Base-by-base conservation (phyloP, 176 grass and related monocot species). In the Ananas comosus region DNA sequence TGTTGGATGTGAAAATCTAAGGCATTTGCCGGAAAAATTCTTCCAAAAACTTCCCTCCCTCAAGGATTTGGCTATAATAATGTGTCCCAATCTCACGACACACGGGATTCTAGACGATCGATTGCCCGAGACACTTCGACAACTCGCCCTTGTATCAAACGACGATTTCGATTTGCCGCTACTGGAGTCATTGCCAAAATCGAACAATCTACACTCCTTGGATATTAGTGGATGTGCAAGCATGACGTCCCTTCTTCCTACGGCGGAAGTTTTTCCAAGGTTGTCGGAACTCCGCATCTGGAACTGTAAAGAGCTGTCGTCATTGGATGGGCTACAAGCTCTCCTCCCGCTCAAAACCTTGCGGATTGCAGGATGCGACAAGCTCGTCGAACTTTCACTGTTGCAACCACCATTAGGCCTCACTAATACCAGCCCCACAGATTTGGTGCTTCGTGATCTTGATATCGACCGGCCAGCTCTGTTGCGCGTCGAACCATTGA, bases 301-400 rank as follows among this genome's bases (percentile, higher is more conserved):
- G 28, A 0, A 6, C 24, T 83, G 81, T 75, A 69, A 10, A 1
- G 50, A 72, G 13, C 69, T 78, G 25, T 4, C 11, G 51, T 33
- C 61, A 28, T 51, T 83, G 51, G 69, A 51, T 63, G 74, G 69
- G 6, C 66, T 74, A 64, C 71, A 83, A 83, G 69, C 29, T 33
- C 29, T 33, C 29, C 29, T 4, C 29, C 5, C 29, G 29, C 29
- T 33, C 29, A 6, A 33, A 33, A 4, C 0, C 3, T 33, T 33
- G 29, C 5, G 3, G n/a, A n/a, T n/a, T n/a, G n/a, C n/a, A n/a
- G n/a, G n/a, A n/a, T n/a, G n/a, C n/a, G n/a, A n/a, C n/a, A n/a
- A n/a, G n/a, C n/a, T n/a, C n/a, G n/a, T n/a, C n/a, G n/a, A n/a
- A n/a, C n/a, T n/a, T n/a, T n/a, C n/a, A n/a, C n/a, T n/a, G n/a